A percentile compares a stretch with the other conserved stretches of the same genome.
Conservation (phyloP, 345 rosid species). For the Laguncularia racemosa region DNA sequence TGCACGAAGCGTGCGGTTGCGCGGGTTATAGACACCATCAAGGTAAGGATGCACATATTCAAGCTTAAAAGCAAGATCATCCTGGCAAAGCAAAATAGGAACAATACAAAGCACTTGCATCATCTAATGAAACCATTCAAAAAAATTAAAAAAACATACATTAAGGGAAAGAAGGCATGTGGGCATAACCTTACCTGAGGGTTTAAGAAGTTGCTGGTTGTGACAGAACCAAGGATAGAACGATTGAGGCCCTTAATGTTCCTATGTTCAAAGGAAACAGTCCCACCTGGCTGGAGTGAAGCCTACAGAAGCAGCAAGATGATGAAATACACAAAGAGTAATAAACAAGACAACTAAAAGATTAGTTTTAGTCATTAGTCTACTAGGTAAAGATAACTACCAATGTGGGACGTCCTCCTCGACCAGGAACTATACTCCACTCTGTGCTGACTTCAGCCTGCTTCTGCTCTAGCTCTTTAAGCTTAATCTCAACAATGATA, state of each 20-base stretch:
- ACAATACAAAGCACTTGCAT: not conserved
- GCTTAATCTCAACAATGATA: constrained; percentile 93
- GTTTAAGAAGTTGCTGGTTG: constrained; percentile 91
- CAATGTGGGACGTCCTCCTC: constrained; percentile 91
- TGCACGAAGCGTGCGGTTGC: constrained; percentile 77
- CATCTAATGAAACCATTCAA: not conserved
- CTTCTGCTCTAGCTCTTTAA: constrained; percentile 91
- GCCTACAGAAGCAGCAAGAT: constrained; percentile 35
- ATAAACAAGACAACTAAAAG: not conserved
- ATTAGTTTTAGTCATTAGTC: too few relatives aligned
- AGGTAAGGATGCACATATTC: constrained; percentile 97
- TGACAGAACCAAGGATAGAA: constrained; percentile 87
- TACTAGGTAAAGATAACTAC: constrained; percentile 24
- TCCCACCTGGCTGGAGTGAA: constrained; percentile 95
- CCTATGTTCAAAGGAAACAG: constrained; percentile 92
- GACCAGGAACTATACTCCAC: constrained; percentile 99
- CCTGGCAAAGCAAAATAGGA: constrained; percentile 30
- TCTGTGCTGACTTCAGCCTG: constrained; percentile 99
- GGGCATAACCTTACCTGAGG: constrained; percentile 56
- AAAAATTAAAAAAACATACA: not conserved
- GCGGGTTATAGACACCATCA: constrained; percentile 71
- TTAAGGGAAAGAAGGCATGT: not conserved
- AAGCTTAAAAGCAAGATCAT: constrained; percentile 97
- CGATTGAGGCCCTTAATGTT: constrained; percentile 89
- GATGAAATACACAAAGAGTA: not conserved